Percentiles rank a stretch among this genome's conserved stretches.
Evolutionary conservation across 140 eudicot genomes (phyloP).

Genomic region (Anethum foeniculum): DNA sequence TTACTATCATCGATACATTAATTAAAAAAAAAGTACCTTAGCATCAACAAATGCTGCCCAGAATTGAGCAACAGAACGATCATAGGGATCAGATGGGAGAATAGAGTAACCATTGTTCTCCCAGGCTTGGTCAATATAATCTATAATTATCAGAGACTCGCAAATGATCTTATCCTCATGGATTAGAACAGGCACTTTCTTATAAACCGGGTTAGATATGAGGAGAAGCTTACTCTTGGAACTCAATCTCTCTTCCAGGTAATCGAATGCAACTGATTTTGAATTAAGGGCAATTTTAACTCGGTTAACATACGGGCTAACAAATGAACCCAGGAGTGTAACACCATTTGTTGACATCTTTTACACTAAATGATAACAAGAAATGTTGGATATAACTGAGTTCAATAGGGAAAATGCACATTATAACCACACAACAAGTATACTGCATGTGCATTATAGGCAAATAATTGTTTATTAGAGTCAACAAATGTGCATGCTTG

Average conservation of each 20-base stretch:
- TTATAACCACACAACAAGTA: no score
- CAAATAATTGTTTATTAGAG: no score
- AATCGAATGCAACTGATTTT: conserved; percentile 1
- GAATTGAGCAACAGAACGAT: conserved; percentile 33
- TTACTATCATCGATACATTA: not conserved
- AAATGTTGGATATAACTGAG: no score
- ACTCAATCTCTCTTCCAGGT: not conserved
- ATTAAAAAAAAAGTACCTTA: not conserved
- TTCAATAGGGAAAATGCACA: no score
- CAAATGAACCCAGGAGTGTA: not conserved
- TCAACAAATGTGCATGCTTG: no score
- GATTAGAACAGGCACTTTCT: conserved; percentile 20
- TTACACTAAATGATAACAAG: no score
- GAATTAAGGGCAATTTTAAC: conserved; percentile 1
- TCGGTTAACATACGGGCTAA: not conserved
- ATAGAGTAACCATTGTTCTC: conserved; percentile 22
- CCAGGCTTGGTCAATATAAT: conserved; percentile 38
- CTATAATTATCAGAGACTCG: conserved; percentile 30
- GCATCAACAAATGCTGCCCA: conserved; percentile 36
- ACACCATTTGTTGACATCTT: not conserved
- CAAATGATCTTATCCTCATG: conserved; percentile 7
- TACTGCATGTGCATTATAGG: no score
- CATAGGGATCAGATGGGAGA: conserved; percentile 36
- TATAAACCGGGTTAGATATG: conserved; percentile 17
- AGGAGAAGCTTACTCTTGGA: conserved; percentile 22